phyloP scores from a whole-genome alignment of 768 basidiomycete genomes.

The Leccinum variicolor region DNA sequence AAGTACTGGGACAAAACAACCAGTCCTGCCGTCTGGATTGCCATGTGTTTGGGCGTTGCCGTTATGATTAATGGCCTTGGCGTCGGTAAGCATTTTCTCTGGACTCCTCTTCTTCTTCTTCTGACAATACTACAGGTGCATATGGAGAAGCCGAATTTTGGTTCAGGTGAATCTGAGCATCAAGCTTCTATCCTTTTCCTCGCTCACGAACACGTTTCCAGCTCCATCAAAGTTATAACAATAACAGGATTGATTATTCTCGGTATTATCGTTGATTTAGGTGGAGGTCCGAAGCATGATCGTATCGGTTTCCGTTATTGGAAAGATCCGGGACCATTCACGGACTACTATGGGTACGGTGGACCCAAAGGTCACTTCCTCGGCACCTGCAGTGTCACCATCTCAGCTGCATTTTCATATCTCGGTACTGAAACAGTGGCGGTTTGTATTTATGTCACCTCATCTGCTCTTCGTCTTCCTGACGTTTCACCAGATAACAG shows the following conservation, averaged over 20 bases:
- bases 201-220: slow-evolving; percentile 7
- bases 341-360: slow-evolving; percentile 35
- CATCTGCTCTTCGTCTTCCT: neutral
- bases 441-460: slow-evolving; percentile 19
- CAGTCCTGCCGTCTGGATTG: slow-evolving; percentile 49
- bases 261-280: slow-evolving; percentile 45
- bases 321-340: slow-evolving; percentile 54
- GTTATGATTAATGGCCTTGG: slow-evolving; percentile 44
- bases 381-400: slow-evolving; percentile 50
- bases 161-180: slow-evolving; percentile 32
- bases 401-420: slow-evolving; percentile 58
- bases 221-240: slow-evolving; percentile 50
- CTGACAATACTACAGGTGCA: slow-evolving; percentile 16
- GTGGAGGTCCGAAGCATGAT: slow-evolving; percentile 51
- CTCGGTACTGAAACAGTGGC: slow-evolving; percentile 55
- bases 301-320: slow-evolving; percentile 45
- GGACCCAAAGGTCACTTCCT: slow-evolving; percentile 52
- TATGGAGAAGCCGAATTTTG: slow-evolving; percentile 47
- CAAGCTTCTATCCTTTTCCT: neutral
- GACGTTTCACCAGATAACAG: slow-evolving; percentile 32
- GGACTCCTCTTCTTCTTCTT: neutral
- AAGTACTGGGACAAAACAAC: slow-evolving; percentile 41
- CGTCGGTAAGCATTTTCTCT: slow-evolving; percentile 26
- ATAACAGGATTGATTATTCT: slow-evolving; percentile 40
- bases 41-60: slow-evolving; percentile 49